Evolutionary conservation across 2,329 filamentous ascomycete genomes (phyloP).

Genomic region (Pseudogymnoascus sp.): DNA sequence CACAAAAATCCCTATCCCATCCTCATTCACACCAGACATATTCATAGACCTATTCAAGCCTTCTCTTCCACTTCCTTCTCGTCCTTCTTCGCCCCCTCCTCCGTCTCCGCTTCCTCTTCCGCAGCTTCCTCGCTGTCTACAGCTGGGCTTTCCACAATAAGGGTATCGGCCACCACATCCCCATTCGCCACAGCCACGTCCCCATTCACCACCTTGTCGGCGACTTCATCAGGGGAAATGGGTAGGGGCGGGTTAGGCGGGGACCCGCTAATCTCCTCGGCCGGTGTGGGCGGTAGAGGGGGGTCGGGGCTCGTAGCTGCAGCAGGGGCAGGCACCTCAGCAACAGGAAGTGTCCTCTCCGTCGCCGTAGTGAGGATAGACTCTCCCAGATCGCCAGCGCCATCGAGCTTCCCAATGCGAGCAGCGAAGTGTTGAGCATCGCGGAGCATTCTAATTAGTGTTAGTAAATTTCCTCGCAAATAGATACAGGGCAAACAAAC

Average conservation of each 20-base stretch:
- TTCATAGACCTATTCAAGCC: slow-evolving; percentile 10
- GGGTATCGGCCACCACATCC: slow-evolving; percentile 9
- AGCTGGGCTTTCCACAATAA: slow-evolving; percentile 11
- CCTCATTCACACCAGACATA: background rate
- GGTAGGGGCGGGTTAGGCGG: slow-evolving; percentile 10
- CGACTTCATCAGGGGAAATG: slow-evolving; percentile 4
- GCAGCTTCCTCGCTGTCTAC: slow-evolving; percentile 14
- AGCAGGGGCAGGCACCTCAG: slow-evolving; percentile 10
- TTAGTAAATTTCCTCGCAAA: slow-evolving; percentile 8
- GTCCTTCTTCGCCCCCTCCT: slow-evolving; percentile 6
- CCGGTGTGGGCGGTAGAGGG: background rate
- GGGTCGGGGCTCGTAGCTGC: slow-evolving; percentile 11
- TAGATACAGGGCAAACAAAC: slow-evolving; percentile 33
- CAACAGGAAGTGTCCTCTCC: background rate
- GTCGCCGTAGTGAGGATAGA: background rate
- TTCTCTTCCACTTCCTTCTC: background rate
- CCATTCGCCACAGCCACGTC: slow-evolving; percentile 1
- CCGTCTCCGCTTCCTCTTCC: slow-evolving; percentile 12
- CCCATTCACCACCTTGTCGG: background rate
- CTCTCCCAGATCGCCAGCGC: slow-evolving; percentile 56
- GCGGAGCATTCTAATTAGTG: slow-evolving; percentile 44
- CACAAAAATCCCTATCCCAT: background rate
- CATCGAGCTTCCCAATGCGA: slow-evolving; percentile 55
- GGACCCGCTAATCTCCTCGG: slow-evolving; percentile 14
- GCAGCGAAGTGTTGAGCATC: slow-evolving; percentile 57